Conservation (phyloP, 2,329 filamentous ascomycete species). For the Emericellopsis cladophorae region DNA sequence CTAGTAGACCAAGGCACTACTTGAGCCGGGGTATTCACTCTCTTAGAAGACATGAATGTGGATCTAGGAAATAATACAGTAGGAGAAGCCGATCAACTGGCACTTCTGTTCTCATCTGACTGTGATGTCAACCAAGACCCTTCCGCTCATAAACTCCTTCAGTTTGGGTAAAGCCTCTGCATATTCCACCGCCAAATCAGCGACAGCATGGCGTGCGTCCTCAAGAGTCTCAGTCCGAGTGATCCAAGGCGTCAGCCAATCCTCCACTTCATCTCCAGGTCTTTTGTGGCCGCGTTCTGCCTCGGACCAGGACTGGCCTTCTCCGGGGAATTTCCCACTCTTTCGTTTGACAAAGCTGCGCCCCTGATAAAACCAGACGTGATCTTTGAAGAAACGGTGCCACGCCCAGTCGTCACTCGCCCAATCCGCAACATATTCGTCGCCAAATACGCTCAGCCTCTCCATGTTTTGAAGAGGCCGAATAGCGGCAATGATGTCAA, state of each 20-base stretch:
- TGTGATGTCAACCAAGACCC: background rate
- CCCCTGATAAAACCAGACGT: constrained; percentile 1
- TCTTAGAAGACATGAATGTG: no score
- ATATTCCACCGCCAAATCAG: background rate
- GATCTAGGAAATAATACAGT: no score
- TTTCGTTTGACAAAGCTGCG: background rate
- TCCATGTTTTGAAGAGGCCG: background rate
- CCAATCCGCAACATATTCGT: constrained; percentile 1
- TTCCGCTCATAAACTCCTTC: constrained; percentile 1
- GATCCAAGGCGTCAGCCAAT: constrained; percentile 1
- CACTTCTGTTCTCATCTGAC: background rate
- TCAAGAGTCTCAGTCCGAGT: background rate
- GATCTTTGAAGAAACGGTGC: background rate
- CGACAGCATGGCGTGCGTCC: background rate
- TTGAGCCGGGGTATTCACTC: no score
- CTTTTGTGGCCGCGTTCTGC: background rate
- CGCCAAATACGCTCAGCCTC: background rate
- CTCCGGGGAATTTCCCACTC: background rate
- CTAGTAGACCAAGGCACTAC: no score
- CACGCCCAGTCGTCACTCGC: background rate
- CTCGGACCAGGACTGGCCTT: background rate
- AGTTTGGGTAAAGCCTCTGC: background rate
- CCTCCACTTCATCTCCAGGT: background rate
- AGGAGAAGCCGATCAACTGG: no score
- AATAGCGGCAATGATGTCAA: background rate